These are phyloP conservation scores for Castanospermum australe DNA, from an alignment of 306 rosid genomes.

Conservation along the genomic window DNA sequence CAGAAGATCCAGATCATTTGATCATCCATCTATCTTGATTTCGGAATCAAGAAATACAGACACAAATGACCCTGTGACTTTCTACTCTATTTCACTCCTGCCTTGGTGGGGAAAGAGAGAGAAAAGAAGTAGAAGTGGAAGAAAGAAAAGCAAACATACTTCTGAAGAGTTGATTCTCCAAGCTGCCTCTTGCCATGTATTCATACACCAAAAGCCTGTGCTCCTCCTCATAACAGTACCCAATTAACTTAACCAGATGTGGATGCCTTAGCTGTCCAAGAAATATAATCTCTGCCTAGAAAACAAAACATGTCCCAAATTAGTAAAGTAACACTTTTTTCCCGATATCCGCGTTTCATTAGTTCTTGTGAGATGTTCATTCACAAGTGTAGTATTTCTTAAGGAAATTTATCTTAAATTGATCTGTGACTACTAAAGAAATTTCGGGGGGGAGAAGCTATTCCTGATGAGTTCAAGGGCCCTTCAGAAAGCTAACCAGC, in stretches of 20 bases:
- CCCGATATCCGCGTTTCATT: background rate
- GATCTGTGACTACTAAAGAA: slow-evolving; percentile 5
- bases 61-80: background rate
- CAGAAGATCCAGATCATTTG: slow-evolving; percentile 1
- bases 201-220: slow-evolving; percentile 79
- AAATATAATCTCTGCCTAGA: slow-evolving; percentile 73
- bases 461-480: background rate
- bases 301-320: slow-evolving; percentile 4
- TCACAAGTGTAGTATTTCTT: background rate
- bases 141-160: slow-evolving; percentile 47
- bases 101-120: background rate
- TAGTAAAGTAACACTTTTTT: background rate
- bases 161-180: slow-evolving; percentile 75
- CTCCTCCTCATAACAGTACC: slow-evolving; percentile 74
- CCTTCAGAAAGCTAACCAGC: slow-evolving; percentile 63
- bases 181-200: slow-evolving; percentile 76
- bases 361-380: background rate
- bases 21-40: background rate
- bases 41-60: background rate
- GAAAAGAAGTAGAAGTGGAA: background rate
- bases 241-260: slow-evolving; percentile 76
- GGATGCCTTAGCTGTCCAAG: slow-evolving; percentile 84
- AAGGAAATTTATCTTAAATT: background rate
- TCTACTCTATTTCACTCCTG: background rate
- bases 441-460: background rate